These are phyloP conservation scores for Aaosphaeria arxii DNA, from an alignment of 2,329 filamentous ascomycete genomes.

Conservation along the genomic window DNA sequence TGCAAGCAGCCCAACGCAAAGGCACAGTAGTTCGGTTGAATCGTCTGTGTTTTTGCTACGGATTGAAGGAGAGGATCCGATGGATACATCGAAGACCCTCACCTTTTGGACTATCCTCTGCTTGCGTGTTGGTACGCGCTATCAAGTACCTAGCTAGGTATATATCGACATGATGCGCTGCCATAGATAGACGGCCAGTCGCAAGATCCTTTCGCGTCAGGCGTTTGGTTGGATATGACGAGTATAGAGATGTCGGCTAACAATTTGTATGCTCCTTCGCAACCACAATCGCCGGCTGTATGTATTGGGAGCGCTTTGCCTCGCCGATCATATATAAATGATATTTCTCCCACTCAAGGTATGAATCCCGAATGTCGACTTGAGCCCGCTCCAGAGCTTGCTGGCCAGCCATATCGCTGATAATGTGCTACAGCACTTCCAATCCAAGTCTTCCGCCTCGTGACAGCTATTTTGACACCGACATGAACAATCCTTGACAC, in stretches of 20 bases:
- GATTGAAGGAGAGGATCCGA: constrained; percentile 68
- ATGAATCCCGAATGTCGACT: no score
- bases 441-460: no score
- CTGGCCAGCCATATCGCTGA: no score
- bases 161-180: constrained; percentile 67
- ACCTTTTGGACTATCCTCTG: constrained; percentile 47
- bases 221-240: constrained; percentile 28
- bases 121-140: constrained; percentile 54
- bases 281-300: constrained; percentile 5
- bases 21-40: constrained; percentile 42
- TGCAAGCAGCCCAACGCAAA: constrained; percentile 29
- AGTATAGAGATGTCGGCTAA: constrained; percentile 31
- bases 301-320: neutral
- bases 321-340: no score
- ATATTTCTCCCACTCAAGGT: no score
- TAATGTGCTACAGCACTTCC: no score
- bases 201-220: constrained; percentile 30
- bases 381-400: no score
- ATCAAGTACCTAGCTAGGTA: constrained; percentile 56
- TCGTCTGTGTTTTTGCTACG: constrained; percentile 64
- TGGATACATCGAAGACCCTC: constrained; percentile 38
- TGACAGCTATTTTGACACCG: no score
- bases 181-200: constrained; percentile 39
- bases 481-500: no score
- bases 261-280: constrained; percentile 22